Evolutionary conservation across 163 green algal genomes (phyloP).

Genomic region (Scenedesmus sp.): DNA sequence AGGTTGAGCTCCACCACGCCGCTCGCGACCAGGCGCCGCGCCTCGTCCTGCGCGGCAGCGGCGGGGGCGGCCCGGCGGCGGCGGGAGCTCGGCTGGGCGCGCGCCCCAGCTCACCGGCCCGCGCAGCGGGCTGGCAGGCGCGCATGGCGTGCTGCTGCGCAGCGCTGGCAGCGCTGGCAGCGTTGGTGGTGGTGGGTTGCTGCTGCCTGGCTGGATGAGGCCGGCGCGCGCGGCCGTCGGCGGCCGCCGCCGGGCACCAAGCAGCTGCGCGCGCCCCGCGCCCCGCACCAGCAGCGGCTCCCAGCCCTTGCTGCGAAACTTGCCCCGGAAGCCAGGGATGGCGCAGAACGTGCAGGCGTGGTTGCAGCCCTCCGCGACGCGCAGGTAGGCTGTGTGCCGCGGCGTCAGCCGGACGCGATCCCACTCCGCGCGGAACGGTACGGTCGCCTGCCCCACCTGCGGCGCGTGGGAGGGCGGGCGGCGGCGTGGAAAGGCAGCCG

Average conservation of each 20-base stretch:
- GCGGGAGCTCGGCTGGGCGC: neutral
- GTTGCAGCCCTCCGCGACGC: constrained; percentile 93
- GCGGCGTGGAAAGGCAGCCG: no score
- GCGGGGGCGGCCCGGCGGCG: no score
- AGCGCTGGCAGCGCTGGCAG: no score
- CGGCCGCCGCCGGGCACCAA: no score
- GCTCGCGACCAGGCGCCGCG: constrained; percentile 68
- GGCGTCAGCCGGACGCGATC: constrained; percentile 81
- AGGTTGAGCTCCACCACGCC: constrained; percentile 92
- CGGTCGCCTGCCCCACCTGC: constrained; percentile 83
- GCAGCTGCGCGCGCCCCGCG: no score
- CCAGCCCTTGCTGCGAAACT: constrained; percentile 72
- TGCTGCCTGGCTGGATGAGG: no score
- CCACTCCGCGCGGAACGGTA: constrained; percentile 85
- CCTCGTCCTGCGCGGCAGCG: constrained; percentile 66
- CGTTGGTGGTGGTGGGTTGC: neutral
- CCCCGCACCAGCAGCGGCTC: constrained; percentile 47
- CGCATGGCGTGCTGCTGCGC: no score
- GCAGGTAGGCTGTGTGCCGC: constrained; percentile 87
- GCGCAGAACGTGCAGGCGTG: constrained; percentile 90
- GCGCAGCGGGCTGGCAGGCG: no score
- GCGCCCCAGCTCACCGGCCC: neutral
- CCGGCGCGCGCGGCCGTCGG: no score
- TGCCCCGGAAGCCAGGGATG: constrained; percentile 71
- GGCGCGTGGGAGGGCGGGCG: no score